Evolutionary conservation across 768 basidiomycete species (phyloP), one percentile per base, ranked within the genome.

Genomic region (Gloeophyllum trabeum): DNA sequence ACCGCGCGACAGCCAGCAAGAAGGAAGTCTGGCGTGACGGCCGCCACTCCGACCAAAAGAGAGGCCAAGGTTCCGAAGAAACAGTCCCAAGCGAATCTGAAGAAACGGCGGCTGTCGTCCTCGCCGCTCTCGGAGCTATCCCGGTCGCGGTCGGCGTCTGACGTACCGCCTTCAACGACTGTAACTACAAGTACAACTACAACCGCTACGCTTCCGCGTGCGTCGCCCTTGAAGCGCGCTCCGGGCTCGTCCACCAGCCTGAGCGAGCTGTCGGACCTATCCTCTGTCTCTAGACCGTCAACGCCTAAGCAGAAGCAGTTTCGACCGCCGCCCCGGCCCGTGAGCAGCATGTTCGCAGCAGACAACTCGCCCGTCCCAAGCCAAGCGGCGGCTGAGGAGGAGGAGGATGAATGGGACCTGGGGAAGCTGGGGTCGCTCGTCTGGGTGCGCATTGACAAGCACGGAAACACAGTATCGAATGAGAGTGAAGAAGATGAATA

Each of bases 371-470:
- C 19, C 49, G 12, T 10, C 52, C 0, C 34, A 20, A 34, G 19
- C 23, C 41, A 16, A 45, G 41, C 19, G 41, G 35, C 4, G 23
- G 23, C n/a, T 39, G 18, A 25, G 22, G 6, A 35, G 3, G 22
- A 32, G 20, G 43, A 51, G 6, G 42, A 49, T 24, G 6, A 19
- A 3, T 59, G 52, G 53, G 25, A 34, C 32, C 21, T 55, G 7
- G 45, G 48, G 18, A 48, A 50, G 6, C 48, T 69, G 39, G 70
- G 64, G 25, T 53, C 57, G 44, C 61, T 65, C 25, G 70, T 76
- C 3, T 79, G 76, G 75, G 66, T 79, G 6, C 61, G 73, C 1
- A 54, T 81, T 41, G 63, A 75, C 40, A 57, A 61, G 14, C 53
- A 48, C 4, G 66, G 64, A 13, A 45, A 53, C 7, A 53, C 69